phyloP scores from a whole-genome alignment of 163 green algal species.

The Prototheca cutis region DNA sequence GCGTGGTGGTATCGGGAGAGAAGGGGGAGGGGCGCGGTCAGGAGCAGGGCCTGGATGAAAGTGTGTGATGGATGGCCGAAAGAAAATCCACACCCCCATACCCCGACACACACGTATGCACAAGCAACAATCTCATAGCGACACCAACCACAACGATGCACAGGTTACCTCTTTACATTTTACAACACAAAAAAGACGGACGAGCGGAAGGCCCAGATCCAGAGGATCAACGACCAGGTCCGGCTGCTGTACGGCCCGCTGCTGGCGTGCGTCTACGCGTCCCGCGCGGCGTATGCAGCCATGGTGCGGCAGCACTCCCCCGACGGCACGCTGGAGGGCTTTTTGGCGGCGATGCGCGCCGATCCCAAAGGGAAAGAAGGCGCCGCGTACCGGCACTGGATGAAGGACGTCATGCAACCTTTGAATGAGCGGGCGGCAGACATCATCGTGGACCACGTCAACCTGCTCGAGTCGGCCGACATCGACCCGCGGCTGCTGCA shows the following conservation, averaged over 20 bases:
- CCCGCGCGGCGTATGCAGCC: conserved; percentile 57
- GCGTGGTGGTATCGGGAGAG: too few relatives aligned
- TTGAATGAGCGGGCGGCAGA: conserved; percentile 64
- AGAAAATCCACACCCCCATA: too few relatives aligned
- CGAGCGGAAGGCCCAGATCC: conserved; percentile 72
- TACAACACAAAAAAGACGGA: conserved; percentile 68
- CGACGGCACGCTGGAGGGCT: conserved; percentile 45
- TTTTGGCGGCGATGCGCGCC: conserved; percentile 35
- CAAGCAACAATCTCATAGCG: too few relatives aligned
- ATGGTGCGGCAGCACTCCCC: conserved; percentile 72
- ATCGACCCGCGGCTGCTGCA: conserved; percentile 51
- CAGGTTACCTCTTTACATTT: conserved; percentile 67
- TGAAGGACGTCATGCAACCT: conserved; percentile 65
- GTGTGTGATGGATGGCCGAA: too few relatives aligned
- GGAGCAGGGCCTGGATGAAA: too few relatives aligned
- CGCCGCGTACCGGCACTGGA: conserved; percentile 54
- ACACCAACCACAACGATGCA: too few relatives aligned
- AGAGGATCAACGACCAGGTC: conserved; percentile 76
- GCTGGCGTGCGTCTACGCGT: conserved; percentile 67
- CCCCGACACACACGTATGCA: too few relatives aligned
- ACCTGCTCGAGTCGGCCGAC: conserved; percentile 39
- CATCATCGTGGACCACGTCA: conserved; percentile 37
- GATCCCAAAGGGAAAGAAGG: conserved; percentile 47
- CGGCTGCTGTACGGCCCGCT: conserved; percentile 65
- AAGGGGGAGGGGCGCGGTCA: too few relatives aligned